Evolutionary conservation across 345 rosid species (phyloP), one percentile per base, ranked within the genome.

Genomic region (Acer saccharum): DNA sequence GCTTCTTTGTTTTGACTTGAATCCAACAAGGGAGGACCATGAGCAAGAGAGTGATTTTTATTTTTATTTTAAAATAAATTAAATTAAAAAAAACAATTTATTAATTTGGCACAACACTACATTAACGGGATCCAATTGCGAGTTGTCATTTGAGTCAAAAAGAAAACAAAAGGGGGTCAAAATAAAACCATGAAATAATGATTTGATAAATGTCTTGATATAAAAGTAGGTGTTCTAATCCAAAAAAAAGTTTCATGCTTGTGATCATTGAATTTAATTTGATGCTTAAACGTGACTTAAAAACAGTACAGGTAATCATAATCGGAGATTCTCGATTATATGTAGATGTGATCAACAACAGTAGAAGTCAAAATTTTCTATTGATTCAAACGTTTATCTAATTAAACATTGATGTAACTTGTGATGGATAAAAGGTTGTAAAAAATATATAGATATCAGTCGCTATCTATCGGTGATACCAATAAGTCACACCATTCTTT

Each of bases 1-100:
- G 79, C 61, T 23, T 73, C 20, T 82, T 48, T 17, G 58, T 4
- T 46, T 83, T 82, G 84, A 83, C 88, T 78, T 50, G 6, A 66
- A 75, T 72, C 73, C 0, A 64, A 60, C 23, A 10, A 41, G 69
- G 44, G 44, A 73, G 23, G 81, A 50, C 65, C 65, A 16, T 4
- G 11, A 63, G 10, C 11, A 17, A 60, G 64, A 27, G 44, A 52
- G 18, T 32, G 54, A 79, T 48, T 48, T 14, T 35, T 32, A 32
- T 32, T 32, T 32, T 32, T 32, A 2, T 32, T 32, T 2, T 32
- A 29, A 29, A 1, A 29, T n/a, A n/a, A 29, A 29, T 29, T 29
- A 29, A 29, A 29, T 29, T 29, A 29, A 29, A 32, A 0, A 29
- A 29, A 29, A 29, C 35, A 29, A 29, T 32, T 32, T 32, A 32